A percentile compares a stretch with the other conserved stretches of the same genome.
These are phyloP conservation scores for Clonostachys sp. DNA, from an alignment of 2,329 filamentous ascomycete genomes.

Conservation along the genomic window DNA sequence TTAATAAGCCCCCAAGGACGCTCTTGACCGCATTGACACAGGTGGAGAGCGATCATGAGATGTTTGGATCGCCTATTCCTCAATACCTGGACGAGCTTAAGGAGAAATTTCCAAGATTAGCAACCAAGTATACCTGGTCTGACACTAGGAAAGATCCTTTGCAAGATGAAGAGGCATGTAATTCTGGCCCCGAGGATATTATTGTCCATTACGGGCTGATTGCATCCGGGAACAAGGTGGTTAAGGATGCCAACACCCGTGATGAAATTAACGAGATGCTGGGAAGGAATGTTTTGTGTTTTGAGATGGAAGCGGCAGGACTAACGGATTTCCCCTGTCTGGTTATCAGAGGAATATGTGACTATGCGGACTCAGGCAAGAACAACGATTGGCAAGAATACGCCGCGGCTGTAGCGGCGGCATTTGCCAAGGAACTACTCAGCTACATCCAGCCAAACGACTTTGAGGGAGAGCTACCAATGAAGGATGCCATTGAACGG, in stretches of 20 bases:
- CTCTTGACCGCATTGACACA: background rate
- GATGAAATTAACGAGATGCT: slow-evolving; percentile 12
- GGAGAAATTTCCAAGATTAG: background rate
- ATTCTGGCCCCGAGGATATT: background rate
- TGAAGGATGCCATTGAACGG: background rate
- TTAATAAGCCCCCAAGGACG: background rate
- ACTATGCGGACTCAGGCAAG: slow-evolving; percentile 29
- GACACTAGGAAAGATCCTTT: background rate
- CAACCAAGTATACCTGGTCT: background rate
- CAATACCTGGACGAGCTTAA: too few relatives aligned
- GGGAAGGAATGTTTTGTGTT: slow-evolving; percentile 2
- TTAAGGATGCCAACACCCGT: slow-evolving; percentile 6
- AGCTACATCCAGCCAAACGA: background rate
- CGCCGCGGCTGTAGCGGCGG: slow-evolving; percentile 21
- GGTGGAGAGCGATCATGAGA: background rate
- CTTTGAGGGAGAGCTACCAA: background rate
- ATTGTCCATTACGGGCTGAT: slow-evolving; percentile 1
- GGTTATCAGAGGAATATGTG: slow-evolving; percentile 23
- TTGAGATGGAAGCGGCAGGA: slow-evolving; percentile 16
- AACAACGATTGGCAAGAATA: slow-evolving; percentile 24
- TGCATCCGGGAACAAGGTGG: slow-evolving; percentile 1
- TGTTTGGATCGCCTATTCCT: background rate
- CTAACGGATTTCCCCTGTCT: slow-evolving; percentile 15
- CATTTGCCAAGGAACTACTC: slow-evolving; percentile 8
- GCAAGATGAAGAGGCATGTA: background rate